Evolutionary conservation across 2,329 filamentous ascomycete genomes (phyloP).

Genomic region (Claviceps capensis): DNA sequence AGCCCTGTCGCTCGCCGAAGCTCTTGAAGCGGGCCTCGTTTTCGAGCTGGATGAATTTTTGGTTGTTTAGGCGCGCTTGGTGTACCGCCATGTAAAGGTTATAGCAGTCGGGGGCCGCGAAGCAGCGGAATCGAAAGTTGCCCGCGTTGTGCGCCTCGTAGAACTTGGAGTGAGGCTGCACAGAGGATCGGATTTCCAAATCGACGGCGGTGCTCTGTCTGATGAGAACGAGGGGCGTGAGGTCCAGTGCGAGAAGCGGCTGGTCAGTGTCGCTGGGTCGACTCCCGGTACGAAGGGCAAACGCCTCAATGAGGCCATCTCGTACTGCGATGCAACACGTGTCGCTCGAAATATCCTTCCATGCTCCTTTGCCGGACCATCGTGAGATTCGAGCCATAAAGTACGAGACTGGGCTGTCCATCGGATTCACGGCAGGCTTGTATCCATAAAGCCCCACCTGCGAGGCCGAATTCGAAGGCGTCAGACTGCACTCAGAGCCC

Average conservation of each 20-base stretch:
- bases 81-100: slow-evolving; percentile 79
- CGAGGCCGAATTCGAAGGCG: slow-evolving; percentile 71
- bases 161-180: slow-evolving; percentile 58
- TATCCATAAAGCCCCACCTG: slow-evolving; percentile 49
- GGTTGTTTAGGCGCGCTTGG: slow-evolving; percentile 78
- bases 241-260: slow-evolving; percentile 57
- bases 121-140: slow-evolving; percentile 84
- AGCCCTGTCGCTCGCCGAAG: slow-evolving; percentile 44
- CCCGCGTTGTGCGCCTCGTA: slow-evolving; percentile 44
- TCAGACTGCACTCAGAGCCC: slow-evolving; percentile 46
- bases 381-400: slow-evolving; percentile 44
- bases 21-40: slow-evolving; percentile 57
- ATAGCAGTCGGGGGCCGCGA: slow-evolving; percentile 63
- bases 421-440: slow-evolving; percentile 15
- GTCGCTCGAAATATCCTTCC: slow-evolving; percentile 43
- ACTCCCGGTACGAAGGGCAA: slow-evolving; percentile 24
- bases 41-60: slow-evolving; percentile 62
- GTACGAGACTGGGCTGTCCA: slow-evolving; percentile 26
- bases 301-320: slow-evolving; percentile 46
- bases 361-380: slow-evolving; percentile 47
- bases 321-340: slow-evolving; percentile 41
- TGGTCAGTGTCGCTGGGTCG: slow-evolving; percentile 18
- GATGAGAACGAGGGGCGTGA: slow-evolving; percentile 83
- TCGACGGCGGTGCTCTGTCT: slow-evolving; percentile 85
- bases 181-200: slow-evolving; percentile 82